Conservation (phyloP, 495 filamentous ascomycete genomes). For the Evernia prunastri region DNA sequence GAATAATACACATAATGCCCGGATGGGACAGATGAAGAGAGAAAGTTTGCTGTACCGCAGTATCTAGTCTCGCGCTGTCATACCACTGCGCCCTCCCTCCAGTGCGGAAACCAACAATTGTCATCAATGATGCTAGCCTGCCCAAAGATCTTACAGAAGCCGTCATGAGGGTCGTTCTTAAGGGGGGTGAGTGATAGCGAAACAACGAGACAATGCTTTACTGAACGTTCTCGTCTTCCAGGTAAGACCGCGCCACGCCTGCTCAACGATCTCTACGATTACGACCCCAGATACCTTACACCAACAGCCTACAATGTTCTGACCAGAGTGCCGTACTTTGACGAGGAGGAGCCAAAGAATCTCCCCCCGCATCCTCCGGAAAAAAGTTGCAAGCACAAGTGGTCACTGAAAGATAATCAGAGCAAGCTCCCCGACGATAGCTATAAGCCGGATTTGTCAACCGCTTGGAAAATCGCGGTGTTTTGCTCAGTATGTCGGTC, state of each 20-base stretch:
- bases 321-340: conserved; percentile 41
- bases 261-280: conserved; percentile 49
- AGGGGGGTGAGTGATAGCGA: conserved; percentile 14
- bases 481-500: conserved; percentile 51
- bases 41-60: not conserved
- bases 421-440: conserved; percentile 40
- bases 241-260: conserved; percentile 61
- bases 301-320: conserved; percentile 48
- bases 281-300: conserved; percentile 48
- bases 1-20: not conserved
- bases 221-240: conserved; percentile 24
- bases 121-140: conserved; percentile 4
- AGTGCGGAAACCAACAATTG: not conserved
- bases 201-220: not conserved
- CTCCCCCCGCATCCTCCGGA: conserved; percentile 21
- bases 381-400: conserved; percentile 48
- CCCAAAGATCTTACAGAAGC: not conserved
- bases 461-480: conserved; percentile 46
- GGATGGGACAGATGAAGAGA: not conserved
- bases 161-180: conserved; percentile 14
- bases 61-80: not conserved
- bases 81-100: not conserved
- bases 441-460: conserved; percentile 33
- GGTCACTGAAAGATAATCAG: conserved; percentile 49
- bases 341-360: conserved; percentile 18